Conservation (phyloP, 2,329 filamentous ascomycete genomes). For the Ciborinia camelliae region DNA sequence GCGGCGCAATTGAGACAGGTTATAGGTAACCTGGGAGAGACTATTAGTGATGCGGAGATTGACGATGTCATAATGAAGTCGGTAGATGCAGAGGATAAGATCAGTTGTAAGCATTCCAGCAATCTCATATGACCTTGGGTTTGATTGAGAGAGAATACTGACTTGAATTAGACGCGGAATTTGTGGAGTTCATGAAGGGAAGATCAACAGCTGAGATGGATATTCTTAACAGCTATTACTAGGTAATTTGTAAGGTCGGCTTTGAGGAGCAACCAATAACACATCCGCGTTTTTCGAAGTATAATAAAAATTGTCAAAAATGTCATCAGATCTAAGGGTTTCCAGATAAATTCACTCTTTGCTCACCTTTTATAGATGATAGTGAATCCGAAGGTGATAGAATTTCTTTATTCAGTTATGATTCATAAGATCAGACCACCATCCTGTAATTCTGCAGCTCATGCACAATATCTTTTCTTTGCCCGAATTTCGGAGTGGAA, state of each 20-base stretch:
- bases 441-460: neutral
- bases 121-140: fast-evolving
- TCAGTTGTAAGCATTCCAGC: conserved; percentile 38
- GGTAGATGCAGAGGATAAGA: conserved; percentile 39
- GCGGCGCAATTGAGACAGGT: conserved; percentile 39
- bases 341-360: neutral
- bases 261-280: neutral
- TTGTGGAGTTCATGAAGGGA: conserved; percentile 39
- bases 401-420: neutral
- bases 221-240: conserved; percentile 25
- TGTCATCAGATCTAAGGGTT: neutral
- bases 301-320: neutral
- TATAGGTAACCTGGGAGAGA: conserved; percentile 37
- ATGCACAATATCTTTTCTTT: neutral
- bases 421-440: neutral
- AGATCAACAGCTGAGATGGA: conserved; percentile 21
- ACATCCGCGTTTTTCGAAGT: too few species aligned
- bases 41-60: conserved; percentile 39
- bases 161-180: conserved; percentile 36
- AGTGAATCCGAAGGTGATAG: neutral
- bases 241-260: neutral
- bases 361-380: neutral
- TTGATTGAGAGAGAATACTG: neutral
- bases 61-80: conserved; percentile 37
- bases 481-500: too few species aligned